A percentile compares a stretch with the other conserved stretches of the same genome.
These are phyloP conservation scores for Speleostelium caveatum DNA, from an alignment of 78 protist species.

Conservation along the genomic window DNA sequence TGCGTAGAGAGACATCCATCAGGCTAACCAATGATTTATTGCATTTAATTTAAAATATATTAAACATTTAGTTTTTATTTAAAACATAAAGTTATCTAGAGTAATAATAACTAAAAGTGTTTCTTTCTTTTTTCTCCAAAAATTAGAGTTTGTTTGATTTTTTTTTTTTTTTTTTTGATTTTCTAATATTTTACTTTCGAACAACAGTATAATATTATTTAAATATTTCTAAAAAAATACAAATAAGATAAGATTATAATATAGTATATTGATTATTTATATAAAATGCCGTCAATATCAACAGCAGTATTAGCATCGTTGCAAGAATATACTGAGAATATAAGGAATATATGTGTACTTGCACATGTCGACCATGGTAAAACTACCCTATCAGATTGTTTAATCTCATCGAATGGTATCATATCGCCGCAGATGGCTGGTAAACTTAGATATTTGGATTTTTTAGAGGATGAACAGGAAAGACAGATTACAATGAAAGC, in stretches of 20 bases:
- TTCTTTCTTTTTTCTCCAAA: too few species aligned
- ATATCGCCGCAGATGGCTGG: conserved; percentile 94
- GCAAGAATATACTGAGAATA: conserved; percentile 39
- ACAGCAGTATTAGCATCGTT: conserved; percentile 30
- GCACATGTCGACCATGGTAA: conserved; percentile 99
- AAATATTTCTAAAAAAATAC: not conserved
- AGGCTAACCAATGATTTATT: too few species aligned
- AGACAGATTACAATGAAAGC: conserved; percentile 98
- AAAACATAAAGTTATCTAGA: too few species aligned
- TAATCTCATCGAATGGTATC: conserved; percentile 94
- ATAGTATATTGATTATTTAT: not conserved
- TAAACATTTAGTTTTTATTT: too few species aligned
- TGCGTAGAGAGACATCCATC: too few species aligned
- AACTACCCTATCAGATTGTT: conserved; percentile 95
- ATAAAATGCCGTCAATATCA: conserved; percentile 15
- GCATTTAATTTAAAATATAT: too few species aligned
- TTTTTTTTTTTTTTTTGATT: too few species aligned
- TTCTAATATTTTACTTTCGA: not conserved
- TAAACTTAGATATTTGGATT: conserved; percentile 93
- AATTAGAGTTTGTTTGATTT: too few species aligned
- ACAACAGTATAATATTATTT: too few species aligned
- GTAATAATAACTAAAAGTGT: too few species aligned
- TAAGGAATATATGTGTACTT: conserved; percentile 94
- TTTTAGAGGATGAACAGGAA: conserved; percentile 95
- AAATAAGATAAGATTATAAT: not conserved